Conservation (phyloP, 2,329 filamentous ascomycete species). For the Kalmusia sp. region DNA sequence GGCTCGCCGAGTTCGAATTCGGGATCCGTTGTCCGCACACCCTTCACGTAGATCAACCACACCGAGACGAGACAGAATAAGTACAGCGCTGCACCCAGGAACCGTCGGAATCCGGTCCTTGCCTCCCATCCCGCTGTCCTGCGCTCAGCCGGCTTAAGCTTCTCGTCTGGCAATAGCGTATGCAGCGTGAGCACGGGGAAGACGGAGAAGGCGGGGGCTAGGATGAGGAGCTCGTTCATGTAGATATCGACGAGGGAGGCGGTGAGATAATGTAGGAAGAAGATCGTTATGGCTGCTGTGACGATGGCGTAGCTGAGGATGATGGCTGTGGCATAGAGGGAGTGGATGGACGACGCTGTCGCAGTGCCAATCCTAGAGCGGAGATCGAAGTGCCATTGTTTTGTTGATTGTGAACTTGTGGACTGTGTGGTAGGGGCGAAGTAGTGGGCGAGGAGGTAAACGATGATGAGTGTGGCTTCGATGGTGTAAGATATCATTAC, state of each 20-base stretch:
- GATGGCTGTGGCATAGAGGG: background rate
- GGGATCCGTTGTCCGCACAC: background rate
- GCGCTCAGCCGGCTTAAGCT: background rate
- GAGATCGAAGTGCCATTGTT: background rate
- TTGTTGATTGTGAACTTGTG: background rate
- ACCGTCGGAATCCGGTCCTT: background rate
- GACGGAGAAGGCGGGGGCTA: background rate
- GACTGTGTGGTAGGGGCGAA: background rate
- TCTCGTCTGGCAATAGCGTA: background rate
- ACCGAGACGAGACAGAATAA: background rate
- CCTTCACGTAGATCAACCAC: background rate
- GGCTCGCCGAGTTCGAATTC: background rate
- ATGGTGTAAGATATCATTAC: background rate
- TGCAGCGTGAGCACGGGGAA: background rate
- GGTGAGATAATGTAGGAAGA: background rate
- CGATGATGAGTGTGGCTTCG: background rate
- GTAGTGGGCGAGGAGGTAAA: background rate
- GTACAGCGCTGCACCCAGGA: background rate
- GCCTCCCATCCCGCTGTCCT: background rate
- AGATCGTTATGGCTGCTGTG: background rate
- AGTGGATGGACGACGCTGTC: background rate
- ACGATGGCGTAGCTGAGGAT: constrained; percentile 2
- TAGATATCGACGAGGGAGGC: background rate
- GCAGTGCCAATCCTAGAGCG: background rate
- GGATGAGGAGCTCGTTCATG: background rate